A percentile compares a stretch with the other conserved stretches of the same genome.
Evolutionary conservation across 352 stramenopile species (phyloP).

Genomic region (Phytopythium chamaehyphon): DNA sequence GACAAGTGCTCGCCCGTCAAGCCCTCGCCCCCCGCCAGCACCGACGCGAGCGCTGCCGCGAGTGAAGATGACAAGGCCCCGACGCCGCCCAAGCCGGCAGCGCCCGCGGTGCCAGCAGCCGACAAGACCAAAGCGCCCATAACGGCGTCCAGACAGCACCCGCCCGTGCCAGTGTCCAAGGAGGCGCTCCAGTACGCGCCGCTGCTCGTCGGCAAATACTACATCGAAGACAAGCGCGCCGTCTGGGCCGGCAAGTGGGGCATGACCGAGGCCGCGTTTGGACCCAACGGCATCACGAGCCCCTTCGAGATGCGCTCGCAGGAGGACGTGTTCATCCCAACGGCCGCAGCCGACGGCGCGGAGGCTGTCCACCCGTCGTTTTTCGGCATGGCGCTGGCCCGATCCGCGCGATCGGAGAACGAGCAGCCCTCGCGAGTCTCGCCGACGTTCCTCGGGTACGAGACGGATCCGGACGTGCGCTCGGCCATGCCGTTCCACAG

Average conservation of each 20-base stretch:
- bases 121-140: conserved; percentile 15
- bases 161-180: conserved; percentile 31
- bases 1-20: conserved; percentile 19
- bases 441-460: conserved; percentile 63
- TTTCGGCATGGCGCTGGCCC: conserved; percentile 34
- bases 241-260: conserved; percentile 79
- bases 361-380: conserved; percentile 51
- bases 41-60: not conserved
- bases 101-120: too few species aligned
- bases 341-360: conserved; percentile 10
- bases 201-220: conserved; percentile 78
- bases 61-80: not conserved
- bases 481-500: conserved; percentile 74
- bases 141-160: conserved; percentile 9
- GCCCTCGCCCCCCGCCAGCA: not conserved
- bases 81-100: too few species aligned
- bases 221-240: conserved; percentile 77
- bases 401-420: conserved; percentile 51
- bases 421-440: conserved; percentile 29
- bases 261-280: conserved; percentile 82
- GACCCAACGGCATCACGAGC: conserved; percentile 68
- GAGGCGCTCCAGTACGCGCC: conserved; percentile 69
- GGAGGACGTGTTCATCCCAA: conserved; percentile 68
- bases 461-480: conserved; percentile 46
- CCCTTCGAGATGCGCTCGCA: conserved; percentile 86